Evolutionary conservation across 768 basidiomycete genomes (phyloP).

Genomic region (Tephrocybe sp.): DNA sequence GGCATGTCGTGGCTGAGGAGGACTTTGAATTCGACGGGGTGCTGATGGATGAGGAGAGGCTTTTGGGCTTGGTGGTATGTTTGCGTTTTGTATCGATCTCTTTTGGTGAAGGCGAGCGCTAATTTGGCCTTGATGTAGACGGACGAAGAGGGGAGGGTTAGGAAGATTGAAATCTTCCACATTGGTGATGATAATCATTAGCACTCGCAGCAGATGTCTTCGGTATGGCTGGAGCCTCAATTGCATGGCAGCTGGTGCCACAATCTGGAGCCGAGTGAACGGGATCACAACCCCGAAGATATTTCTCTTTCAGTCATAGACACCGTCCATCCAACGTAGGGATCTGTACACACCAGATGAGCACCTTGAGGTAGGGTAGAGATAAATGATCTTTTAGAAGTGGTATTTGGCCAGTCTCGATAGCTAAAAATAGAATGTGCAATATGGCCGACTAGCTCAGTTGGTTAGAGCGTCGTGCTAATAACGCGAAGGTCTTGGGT

Average conservation of each 20-base stretch:
- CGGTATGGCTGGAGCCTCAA: no score
- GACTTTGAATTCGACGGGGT: slow-evolving; percentile 27
- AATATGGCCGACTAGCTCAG: slow-evolving; percentile 77
- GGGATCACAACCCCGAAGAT: no score
- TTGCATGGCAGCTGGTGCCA: no score
- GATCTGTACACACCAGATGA: no score
- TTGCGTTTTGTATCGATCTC: not conserved
- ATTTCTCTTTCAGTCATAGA: no score
- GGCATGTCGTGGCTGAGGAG: not conserved
- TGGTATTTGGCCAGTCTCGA: no score
- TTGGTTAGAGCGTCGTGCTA: slow-evolving; percentile 86
- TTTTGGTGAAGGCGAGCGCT: not conserved
- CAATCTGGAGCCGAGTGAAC: no score
- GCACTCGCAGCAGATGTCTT: no score
- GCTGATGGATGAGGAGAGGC: slow-evolving; percentile 39
- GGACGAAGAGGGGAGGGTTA: slow-evolving; percentile 6
- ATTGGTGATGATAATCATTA: not conserved
- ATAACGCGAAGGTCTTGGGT: slow-evolving; percentile 73
- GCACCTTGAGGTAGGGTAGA: no score
- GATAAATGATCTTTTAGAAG: no score
- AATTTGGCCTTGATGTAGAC: slow-evolving; percentile 1
- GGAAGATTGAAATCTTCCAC: slow-evolving; percentile 9
- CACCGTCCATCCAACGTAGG: no score
- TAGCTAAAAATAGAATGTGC: no score
- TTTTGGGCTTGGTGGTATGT: slow-evolving; percentile 34